These are phyloP conservation scores for Tricladium varicosporioides DNA, from an alignment of 2,329 filamentous ascomycete species.

Conservation along the genomic window DNA sequence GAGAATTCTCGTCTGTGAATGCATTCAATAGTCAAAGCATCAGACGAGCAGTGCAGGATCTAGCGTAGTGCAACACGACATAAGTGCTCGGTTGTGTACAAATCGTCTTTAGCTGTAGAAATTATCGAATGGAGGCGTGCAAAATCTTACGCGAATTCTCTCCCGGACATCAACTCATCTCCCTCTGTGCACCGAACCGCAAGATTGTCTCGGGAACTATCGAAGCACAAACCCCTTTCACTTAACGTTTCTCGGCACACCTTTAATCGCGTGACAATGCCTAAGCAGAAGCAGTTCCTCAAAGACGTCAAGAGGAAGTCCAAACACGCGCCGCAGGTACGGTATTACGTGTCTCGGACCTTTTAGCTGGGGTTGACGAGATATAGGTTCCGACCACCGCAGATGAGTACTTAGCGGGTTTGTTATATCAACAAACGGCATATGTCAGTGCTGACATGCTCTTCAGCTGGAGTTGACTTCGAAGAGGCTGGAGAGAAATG, in stretches of 20 bases:
- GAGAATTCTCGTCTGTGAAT: no score
- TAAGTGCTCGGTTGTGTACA: no score
- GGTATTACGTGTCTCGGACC: background rate
- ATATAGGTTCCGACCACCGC: slow-evolving; percentile 54
- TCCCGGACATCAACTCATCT: background rate
- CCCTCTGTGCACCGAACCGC: slow-evolving; percentile 4
- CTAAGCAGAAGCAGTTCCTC: slow-evolving; percentile 33
- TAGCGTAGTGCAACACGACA: no score
- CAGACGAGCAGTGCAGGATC: no score
- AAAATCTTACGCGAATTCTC: background rate
- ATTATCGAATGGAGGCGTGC: background rate
- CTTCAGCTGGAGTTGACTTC: slow-evolving; percentile 59
- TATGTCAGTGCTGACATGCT: slow-evolving; percentile 12
- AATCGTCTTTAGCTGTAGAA: no score
- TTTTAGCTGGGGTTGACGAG: background rate
- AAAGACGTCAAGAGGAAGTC: slow-evolving; percentile 42
- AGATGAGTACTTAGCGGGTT: slow-evolving; percentile 66
- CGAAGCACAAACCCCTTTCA: background rate
- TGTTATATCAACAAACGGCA: slow-evolving; percentile 11
- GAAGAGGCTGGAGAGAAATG: slow-evolving; percentile 75
- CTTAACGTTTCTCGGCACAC: background rate
- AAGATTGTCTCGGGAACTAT: background rate
- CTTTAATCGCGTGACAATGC: slow-evolving; percentile 18
- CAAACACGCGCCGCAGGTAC: slow-evolving; percentile 30
- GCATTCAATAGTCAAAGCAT: no score